Evolutionary conservation across 2,329 filamentous ascomycete species (phyloP).

Genomic region (Fusarium irregulare): DNA sequence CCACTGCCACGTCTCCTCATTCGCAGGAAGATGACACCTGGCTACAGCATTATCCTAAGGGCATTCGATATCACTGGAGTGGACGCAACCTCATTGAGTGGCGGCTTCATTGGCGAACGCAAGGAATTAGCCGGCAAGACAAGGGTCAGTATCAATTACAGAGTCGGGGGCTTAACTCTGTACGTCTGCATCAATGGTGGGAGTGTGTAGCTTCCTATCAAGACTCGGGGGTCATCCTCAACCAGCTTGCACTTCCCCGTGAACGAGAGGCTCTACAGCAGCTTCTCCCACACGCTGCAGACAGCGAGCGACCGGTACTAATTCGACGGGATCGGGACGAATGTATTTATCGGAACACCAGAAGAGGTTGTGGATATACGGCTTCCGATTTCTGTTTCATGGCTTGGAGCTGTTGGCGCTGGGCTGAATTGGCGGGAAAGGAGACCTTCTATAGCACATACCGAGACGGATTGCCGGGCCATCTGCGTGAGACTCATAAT

Average conservation of each 20-base stretch:
- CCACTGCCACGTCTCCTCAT: neutral
- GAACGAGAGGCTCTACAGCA: neutral
- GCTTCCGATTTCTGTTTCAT: neutral
- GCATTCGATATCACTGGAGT: constrained; percentile 10
- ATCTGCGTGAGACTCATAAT: fast-evolving
- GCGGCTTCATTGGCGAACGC: neutral
- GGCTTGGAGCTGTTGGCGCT: neutral
- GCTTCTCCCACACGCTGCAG: neutral
- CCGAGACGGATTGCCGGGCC: too few species aligned
- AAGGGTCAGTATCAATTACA: fast-evolving
- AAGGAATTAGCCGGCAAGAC: neutral
- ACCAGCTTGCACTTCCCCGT: neutral
- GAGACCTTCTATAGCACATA: too few species aligned
- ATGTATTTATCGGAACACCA: neutral
- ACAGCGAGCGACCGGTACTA: neutral
- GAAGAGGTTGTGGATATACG: neutral
- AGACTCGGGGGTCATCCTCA: neutral
- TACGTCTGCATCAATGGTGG: neutral
- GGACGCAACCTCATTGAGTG: constrained; percentile 1
- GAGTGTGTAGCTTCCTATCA: neutral
- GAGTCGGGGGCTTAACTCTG: fast-evolving
- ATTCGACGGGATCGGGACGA: neutral
- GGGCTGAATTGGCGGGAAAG: neutral
- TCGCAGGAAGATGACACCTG: neutral
- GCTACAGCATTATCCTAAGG: constrained; percentile 16